phyloP scores from a whole-genome alignment of 208 protist genomes.

The Leishmania amazonensis region DNA sequence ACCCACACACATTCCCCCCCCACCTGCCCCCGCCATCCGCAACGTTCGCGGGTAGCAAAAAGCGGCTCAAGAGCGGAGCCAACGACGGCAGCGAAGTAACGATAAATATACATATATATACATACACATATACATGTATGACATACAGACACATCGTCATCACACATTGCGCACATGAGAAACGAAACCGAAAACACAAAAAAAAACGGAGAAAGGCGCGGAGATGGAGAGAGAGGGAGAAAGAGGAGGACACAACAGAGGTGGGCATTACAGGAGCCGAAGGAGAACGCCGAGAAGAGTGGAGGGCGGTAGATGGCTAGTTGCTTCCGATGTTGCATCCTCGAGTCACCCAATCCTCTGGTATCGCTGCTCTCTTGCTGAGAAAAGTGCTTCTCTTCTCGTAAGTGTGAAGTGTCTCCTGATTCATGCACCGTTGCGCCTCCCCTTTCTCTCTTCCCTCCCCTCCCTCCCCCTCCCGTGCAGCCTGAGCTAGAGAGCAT shows the following conservation, averaged over 20 bases:
- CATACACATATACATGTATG: too few relatives aligned
- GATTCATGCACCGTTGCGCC: not conserved
- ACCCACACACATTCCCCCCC: not conserved
- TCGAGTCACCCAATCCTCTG: not conserved
- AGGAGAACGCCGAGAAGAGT: not conserved
- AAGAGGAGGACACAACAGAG: not conserved
- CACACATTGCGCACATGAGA: not conserved
- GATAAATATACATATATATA: not conserved
- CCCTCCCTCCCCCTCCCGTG: not conserved
- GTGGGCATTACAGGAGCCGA: not conserved
- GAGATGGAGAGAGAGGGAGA: not conserved
- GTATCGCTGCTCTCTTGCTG: conserved; percentile 1
- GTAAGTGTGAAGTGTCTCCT: not conserved
- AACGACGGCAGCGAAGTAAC: not conserved
- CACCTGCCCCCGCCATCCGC: not conserved
- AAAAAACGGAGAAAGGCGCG: not conserved
- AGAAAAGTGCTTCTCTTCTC: not conserved
- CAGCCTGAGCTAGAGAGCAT: not conserved
- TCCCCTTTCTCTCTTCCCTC: not conserved
- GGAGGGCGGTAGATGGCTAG: not conserved
- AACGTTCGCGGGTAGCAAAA: not conserved
- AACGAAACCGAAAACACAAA: not conserved
- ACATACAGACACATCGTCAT: not conserved
- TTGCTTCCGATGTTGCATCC: not conserved
- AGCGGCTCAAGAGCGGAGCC: not conserved